Conservation (phyloP, 1,284 basidiomycete species). For the Crucibulum parvulum region DNA sequence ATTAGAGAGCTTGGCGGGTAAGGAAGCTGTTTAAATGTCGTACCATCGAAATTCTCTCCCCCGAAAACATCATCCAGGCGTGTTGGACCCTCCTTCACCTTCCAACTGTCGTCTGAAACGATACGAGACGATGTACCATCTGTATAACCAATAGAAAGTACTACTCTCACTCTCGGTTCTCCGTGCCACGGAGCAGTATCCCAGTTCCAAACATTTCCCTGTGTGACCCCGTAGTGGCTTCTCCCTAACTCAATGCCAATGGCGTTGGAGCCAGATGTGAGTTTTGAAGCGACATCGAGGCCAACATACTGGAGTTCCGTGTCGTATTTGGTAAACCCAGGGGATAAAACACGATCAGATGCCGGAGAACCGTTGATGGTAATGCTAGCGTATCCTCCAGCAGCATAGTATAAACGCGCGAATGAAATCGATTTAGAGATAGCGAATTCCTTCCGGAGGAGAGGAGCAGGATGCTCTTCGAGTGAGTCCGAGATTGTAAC, state of each 20-base stretch:
- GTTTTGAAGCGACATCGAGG: slow-evolving; percentile 21
- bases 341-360: slow-evolving; percentile 30
- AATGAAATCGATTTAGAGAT: slow-evolving; percentile 20
- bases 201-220: slow-evolving; percentile 34
- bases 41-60: slow-evolving; percentile 34
- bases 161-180: slow-evolving; percentile 25
- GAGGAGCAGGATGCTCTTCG: slow-evolving; percentile 32
- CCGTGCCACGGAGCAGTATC: slow-evolving; percentile 29
- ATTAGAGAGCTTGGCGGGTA: background rate
- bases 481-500: slow-evolving; percentile 25
- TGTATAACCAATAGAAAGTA: slow-evolving; percentile 24
- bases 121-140: slow-evolving; percentile 24
- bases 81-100: slow-evolving; percentile 29
- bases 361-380: slow-evolving; percentile 28
- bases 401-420: slow-evolving; percentile 31
- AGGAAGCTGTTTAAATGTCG: background rate
- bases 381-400: slow-evolving; percentile 31
- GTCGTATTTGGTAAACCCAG: slow-evolving; percentile 36
- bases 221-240: slow-evolving; percentile 30
- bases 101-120: slow-evolving; percentile 22
- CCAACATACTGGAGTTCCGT: slow-evolving; percentile 27
- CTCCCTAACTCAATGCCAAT: slow-evolving; percentile 30
- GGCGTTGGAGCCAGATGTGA: slow-evolving; percentile 20
- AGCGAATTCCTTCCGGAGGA: slow-evolving; percentile 27
- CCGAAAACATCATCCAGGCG: slow-evolving; percentile 33